Evolutionary conservation across 768 basidiomycete genomes (phyloP), one percentile per base, ranked within the genome.

Genomic region (Suillus tomentosus): DNA sequence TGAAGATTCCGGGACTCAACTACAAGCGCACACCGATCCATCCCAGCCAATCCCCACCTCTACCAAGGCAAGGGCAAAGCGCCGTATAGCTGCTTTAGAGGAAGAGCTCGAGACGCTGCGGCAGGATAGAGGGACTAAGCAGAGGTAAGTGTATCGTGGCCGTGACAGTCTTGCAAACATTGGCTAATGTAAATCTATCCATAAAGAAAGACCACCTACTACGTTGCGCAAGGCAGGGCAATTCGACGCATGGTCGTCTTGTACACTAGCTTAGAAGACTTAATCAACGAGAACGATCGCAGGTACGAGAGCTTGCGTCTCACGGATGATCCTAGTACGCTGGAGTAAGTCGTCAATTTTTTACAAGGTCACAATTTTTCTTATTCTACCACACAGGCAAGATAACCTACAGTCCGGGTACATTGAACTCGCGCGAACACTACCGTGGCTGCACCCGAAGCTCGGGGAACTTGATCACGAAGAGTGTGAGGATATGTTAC

Each of bases 1-100:
- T 27, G 27, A 27, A 27, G 27, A 27, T 27, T 27, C 27, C 3
- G 27, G 27, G 27, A 27, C 27, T 27, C 27, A 27, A 27, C 27
- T 27, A 27, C 27, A 27, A 27, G 27, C 3, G 3, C 27, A 27
- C 27, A 27, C 27, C 3, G 34, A 36, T 36, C 42, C 42, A 6
- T 43, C 22, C 22, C n/a, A n/a, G 5, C 22, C 13, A 9, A 22
- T 48, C 4, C 50, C 50, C 14, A 51, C 50, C 22, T 13, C 50
- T 51, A 1, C 50, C 7, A 13, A 27, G 3, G 13, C 50, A 51
- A 51, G 36, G 40, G 40, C 56, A 2, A 60, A 60, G 14, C 13
- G 24, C 14, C 13, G 42, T 5, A 60, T 60, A 5, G 19, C 59
- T 34, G 59, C 59, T 24, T 60, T 60, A n/a, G 59, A 60, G 17